Evolutionary conservation across 2,329 filamentous ascomycete genomes (phyloP).

Genomic region (Aspergillus calidoustus): DNA sequence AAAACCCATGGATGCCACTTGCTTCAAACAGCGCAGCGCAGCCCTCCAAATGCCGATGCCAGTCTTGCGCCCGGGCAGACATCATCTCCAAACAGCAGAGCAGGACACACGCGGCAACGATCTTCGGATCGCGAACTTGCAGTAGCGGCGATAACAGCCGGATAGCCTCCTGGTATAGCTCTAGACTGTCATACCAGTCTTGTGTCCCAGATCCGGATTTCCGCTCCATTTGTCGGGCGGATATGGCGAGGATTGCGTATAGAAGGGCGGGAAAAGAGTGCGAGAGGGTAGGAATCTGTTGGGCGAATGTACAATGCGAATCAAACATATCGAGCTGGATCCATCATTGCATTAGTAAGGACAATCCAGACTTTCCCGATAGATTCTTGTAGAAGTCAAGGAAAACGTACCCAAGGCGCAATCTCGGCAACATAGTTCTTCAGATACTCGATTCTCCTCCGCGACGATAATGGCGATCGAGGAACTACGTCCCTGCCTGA

Average conservation of each 20-base stretch:
- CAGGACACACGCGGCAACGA: slow-evolving; percentile 59
- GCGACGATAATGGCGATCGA: slow-evolving; percentile 35
- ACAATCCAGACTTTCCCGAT: neutral
- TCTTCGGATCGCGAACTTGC: slow-evolving; percentile 53
- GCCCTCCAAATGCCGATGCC: slow-evolving; percentile 61
- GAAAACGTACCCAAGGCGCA: slow-evolving; percentile 53
- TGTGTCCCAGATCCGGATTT: slow-evolving; percentile 50
- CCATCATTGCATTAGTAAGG: neutral
- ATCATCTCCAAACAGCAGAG: slow-evolving; percentile 62
- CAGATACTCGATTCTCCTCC: slow-evolving; percentile 45
- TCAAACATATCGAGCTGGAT: slow-evolving; percentile 62
- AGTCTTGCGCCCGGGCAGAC: slow-evolving; percentile 54
- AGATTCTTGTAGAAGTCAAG: neutral
- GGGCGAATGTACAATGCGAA: slow-evolving; percentile 56
- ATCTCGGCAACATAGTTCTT: slow-evolving; percentile 59
- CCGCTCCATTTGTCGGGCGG: slow-evolving; percentile 58
- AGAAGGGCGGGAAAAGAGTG: slow-evolving; percentile 51
- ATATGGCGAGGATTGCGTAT: slow-evolving; percentile 59
- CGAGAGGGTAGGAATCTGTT: slow-evolving; percentile 56
- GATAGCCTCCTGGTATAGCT: slow-evolving; percentile 60
- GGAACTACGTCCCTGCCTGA: neutral
- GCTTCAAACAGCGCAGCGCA: slow-evolving; percentile 59
- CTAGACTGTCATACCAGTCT: slow-evolving; percentile 55
- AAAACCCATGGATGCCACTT: slow-evolving; percentile 56
- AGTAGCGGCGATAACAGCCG: slow-evolving; percentile 54